phyloP scores from a whole-genome alignment of 768 basidiomycete genomes.

The Crucibulum laeve region DNA sequence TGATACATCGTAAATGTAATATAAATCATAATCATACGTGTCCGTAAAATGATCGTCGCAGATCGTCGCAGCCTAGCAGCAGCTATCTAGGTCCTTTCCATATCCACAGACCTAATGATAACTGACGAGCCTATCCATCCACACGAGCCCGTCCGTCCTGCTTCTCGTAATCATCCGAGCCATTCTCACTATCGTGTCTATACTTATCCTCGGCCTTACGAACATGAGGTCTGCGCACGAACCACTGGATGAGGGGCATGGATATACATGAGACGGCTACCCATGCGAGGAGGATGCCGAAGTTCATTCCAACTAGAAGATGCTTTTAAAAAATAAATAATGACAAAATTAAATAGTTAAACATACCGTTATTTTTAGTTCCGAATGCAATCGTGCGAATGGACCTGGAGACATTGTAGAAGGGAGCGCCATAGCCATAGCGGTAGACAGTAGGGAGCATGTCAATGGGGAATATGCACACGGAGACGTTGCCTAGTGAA shows the following conservation, averaged over 20 bases:
- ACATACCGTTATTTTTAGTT: conserved; percentile 56
- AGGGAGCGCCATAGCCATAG: conserved; percentile 69
- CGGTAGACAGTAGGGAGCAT: conserved; percentile 52
- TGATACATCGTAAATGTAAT: no score
- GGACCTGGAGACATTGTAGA: conserved; percentile 64
- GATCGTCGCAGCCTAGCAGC: no score
- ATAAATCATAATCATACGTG: no score
- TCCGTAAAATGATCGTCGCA: no score
- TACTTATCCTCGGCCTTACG: neutral
- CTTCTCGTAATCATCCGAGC: no score
- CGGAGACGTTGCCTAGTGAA: conserved; percentile 53
- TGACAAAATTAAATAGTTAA: neutral
- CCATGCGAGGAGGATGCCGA: conserved; percentile 58
- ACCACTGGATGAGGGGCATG: conserved; percentile 46
- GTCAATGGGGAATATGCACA: conserved; percentile 54
- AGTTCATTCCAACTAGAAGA: conserved; percentile 52
- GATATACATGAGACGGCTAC: conserved; percentile 48
- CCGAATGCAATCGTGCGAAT: conserved; percentile 61
- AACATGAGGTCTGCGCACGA: neutral
- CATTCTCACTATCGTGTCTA: neutral
- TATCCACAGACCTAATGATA: no score
- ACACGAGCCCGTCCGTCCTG: no score
- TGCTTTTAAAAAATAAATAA: neutral
- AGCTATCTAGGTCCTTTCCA: no score
- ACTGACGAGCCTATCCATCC: no score